Percentiles rank a stretch among this genome's conserved stretches.
Evolutionary conservation across 2,329 filamentous ascomycete genomes (phyloP).

Genomic region (Aspergillus oerlinghausenensis): DNA sequence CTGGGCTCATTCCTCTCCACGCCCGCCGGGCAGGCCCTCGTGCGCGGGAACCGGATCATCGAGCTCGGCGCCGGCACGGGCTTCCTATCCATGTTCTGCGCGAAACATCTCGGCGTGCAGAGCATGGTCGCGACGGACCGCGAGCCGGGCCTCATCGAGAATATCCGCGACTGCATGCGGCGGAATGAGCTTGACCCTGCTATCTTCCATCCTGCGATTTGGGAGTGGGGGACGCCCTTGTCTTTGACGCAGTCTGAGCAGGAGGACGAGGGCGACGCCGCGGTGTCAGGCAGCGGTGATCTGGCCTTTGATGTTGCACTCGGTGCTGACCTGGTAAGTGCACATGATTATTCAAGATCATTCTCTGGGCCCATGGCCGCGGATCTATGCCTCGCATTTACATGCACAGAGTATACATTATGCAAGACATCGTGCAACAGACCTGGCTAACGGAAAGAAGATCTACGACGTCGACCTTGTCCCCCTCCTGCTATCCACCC

Average conservation of each 20-base stretch:
- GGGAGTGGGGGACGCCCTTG: conserved; percentile 39
- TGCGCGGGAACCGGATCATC: conserved; percentile 53
- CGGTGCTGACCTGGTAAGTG: conserved; percentile 39
- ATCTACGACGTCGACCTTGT: conserved; percentile 59
- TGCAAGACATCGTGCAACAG: not conserved
- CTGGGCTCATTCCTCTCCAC: conserved; percentile 56
- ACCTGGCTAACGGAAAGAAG: conserved; percentile 30
- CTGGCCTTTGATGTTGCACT: conserved; percentile 36
- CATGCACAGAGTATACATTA: not conserved
- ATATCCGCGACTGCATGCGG: conserved; percentile 34
- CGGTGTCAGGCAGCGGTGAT: not conserved
- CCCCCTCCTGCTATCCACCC: conserved; percentile 52
- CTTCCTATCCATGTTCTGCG: conserved; percentile 60
- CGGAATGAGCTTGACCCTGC: conserved; percentile 26
- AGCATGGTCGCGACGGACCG: conserved; percentile 60
- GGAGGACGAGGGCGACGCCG: conserved; percentile 5
- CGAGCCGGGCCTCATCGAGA: conserved; percentile 43
- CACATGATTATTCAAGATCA: not conserved
- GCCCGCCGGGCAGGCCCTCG: conserved; percentile 38
- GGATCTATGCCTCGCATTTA: not conserved
- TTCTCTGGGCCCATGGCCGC: not conserved
- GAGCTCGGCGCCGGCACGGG: conserved; percentile 66
- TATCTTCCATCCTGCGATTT: conserved; percentile 31
- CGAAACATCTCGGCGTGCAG: conserved; percentile 52
- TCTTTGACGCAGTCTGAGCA: not conserved